Conservation (phyloP, 225 moss, liverwort and hornwort species). For the Pseudoscleropodium purum region DNA sequence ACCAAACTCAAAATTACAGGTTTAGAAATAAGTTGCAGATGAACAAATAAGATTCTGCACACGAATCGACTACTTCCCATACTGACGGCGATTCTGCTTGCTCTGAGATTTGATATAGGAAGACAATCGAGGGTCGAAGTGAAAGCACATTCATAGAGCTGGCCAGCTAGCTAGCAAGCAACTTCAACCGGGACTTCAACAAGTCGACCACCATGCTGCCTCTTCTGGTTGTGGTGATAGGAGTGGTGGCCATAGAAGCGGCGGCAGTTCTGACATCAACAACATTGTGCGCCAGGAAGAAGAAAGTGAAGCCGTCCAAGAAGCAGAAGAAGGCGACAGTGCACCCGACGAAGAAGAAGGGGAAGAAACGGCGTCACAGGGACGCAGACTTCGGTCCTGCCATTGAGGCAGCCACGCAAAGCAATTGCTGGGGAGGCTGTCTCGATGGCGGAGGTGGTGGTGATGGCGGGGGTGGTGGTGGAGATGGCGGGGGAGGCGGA, state of each 20-base stretch:
- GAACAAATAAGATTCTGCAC: background rate
- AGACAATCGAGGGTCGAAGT: background rate
- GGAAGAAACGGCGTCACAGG: background rate
- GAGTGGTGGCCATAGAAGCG: background rate
- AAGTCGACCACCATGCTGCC: background rate
- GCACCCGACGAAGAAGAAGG: background rate
- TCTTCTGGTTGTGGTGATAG: background rate
- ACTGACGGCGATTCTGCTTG: background rate
- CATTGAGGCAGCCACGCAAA: background rate
- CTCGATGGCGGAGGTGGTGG: background rate
- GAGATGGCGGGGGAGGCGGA: background rate
- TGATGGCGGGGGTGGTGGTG: background rate
- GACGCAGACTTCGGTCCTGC: background rate
- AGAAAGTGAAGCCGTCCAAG: background rate
- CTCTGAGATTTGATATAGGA: background rate
- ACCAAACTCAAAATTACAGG: background rate
- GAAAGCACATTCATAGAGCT: background rate
- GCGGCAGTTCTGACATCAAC: conserved; percentile 8
- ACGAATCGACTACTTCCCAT: background rate
- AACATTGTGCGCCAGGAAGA: background rate
- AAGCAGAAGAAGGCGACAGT: background rate
- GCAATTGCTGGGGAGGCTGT: background rate
- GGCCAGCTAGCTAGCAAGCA: background rate
- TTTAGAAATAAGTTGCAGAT: background rate
- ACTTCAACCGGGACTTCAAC: too few species aligned